phyloP scores from a whole-genome alignment of 805 yeast species.

The Blastobotrys mokoenaii region DNA sequence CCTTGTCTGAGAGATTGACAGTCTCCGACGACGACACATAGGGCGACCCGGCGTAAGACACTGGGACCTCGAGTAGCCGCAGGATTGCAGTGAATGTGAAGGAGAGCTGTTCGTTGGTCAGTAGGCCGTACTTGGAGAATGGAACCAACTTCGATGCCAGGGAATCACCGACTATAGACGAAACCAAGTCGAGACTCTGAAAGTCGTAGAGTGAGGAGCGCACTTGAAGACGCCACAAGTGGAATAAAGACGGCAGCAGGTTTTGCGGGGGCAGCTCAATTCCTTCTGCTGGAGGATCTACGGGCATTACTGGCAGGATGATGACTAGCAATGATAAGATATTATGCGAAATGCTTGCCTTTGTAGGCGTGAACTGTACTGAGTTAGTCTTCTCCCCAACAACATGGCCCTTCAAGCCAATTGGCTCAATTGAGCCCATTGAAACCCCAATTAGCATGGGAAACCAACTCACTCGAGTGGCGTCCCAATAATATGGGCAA shows the following conservation, averaged over 20 bases:
- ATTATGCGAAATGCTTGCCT: conserved; percentile 19
- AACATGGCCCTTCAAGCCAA: no score
- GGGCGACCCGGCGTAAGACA: conserved; percentile 38
- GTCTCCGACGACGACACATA: conserved; percentile 22
- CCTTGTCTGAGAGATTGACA: conserved; percentile 16
- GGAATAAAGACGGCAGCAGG: conserved; percentile 59
- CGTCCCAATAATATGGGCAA: no score
- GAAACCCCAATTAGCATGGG: no score
- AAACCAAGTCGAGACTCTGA: conserved; percentile 55
- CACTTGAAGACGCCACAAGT: conserved; percentile 58
- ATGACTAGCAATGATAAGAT: conserved; percentile 14
- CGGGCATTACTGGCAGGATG: conserved; percentile 16
- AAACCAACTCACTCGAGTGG: no score
- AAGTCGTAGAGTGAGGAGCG: conserved; percentile 47
- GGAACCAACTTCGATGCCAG: conserved; percentile 25
- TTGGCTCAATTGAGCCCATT: no score
- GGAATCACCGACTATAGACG: conserved; percentile 42
- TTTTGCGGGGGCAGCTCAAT: conserved; percentile 32
- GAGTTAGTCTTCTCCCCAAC: background rate
- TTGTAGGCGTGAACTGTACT: conserved; percentile 10
- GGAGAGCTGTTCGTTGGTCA: conserved; percentile 52
- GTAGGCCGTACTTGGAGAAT: conserved; percentile 52
- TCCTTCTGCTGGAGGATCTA: conserved; percentile 4
- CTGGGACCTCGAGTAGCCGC: conserved; percentile 38
- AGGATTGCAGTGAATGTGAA: conserved; percentile 43